phyloP scores from a whole-genome alignment of 2,329 filamentous ascomycete species.

The Ciborinia camelliae region DNA sequence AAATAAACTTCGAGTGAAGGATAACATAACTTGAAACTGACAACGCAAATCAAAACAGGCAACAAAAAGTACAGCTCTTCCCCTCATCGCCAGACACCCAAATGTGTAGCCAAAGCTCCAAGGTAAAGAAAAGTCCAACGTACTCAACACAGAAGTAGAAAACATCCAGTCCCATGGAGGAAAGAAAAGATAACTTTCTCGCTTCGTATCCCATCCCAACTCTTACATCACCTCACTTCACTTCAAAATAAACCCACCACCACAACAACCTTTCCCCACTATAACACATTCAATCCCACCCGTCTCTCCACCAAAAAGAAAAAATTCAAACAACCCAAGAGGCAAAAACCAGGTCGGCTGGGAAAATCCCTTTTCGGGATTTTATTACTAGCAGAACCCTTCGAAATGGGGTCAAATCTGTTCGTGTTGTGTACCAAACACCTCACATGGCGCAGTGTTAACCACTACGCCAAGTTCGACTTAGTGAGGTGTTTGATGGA shows the following conservation, averaged over 20 bases:
- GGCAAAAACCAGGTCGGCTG: neutral
- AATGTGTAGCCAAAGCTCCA: too few species aligned
- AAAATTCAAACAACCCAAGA: neutral
- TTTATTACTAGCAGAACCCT: constrained; percentile 10
- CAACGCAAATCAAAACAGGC: too few species aligned
- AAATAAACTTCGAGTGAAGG: too few species aligned
- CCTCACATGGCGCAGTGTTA: neutral
- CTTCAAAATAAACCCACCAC: neutral
- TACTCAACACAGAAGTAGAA: neutral
- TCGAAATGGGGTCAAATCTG: neutral
- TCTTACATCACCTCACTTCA: neutral
- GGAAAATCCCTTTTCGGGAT: neutral
- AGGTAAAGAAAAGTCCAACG: too few species aligned
- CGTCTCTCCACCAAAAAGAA: neutral
- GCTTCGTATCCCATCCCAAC: neutral
- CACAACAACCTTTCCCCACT: neutral
- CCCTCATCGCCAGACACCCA: too few species aligned
- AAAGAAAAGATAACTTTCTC: neutral
- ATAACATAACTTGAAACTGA: too few species aligned
- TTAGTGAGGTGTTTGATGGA: neutral
- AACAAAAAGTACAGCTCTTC: too few species aligned
- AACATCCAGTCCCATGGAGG: neutral
- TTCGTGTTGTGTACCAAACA: neutral
- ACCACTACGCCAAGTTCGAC: neutral
- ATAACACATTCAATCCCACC: neutral